Evolutionary conservation across 805 yeast genomes (phyloP).

Genomic region (Debaryomyces prosopidis): DNA sequence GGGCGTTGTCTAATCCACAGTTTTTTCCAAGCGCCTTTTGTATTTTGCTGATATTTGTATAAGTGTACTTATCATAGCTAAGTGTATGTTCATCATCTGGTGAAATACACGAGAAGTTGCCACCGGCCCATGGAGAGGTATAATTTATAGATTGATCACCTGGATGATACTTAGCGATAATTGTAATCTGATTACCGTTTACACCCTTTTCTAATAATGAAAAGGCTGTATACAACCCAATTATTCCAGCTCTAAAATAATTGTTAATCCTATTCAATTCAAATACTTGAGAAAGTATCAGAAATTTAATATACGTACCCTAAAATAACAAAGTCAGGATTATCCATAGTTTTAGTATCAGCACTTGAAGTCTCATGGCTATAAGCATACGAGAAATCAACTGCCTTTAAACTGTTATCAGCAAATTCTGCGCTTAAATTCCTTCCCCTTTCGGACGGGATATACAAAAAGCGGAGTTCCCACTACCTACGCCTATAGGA

Average conservation of each 20-base stretch:
- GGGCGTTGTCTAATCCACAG: conserved; percentile 55
- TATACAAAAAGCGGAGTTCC: too few species aligned
- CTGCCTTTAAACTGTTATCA: too few species aligned
- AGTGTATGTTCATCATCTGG: conserved; percentile 49
- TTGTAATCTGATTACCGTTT: not conserved
- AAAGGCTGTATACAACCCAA: conserved; percentile 6
- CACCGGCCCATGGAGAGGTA: conserved; percentile 79
- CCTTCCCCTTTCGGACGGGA: too few species aligned
- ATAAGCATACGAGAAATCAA: too few species aligned
- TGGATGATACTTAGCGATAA: conserved; percentile 71
- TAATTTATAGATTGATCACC: conserved; percentile 75
- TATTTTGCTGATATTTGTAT: conserved; percentile 44
- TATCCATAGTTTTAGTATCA: too few species aligned
- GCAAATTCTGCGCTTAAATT: too few species aligned
- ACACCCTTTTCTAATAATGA: conserved; percentile 4
- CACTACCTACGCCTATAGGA: too few species aligned
- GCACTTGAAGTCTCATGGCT: too few species aligned
- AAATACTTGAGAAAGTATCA: too few species aligned
- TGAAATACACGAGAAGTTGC: conserved; percentile 47
- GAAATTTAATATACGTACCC: too few species aligned
- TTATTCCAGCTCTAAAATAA: conserved; percentile 4
- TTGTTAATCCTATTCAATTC: too few species aligned
- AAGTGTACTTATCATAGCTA: conserved; percentile 57
- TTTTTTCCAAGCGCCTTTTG: conserved; percentile 45
- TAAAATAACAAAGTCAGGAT: too few species aligned